Conservation (phyloP, 2,329 filamentous ascomycete genomes). For the Penicillium sp. region DNA sequence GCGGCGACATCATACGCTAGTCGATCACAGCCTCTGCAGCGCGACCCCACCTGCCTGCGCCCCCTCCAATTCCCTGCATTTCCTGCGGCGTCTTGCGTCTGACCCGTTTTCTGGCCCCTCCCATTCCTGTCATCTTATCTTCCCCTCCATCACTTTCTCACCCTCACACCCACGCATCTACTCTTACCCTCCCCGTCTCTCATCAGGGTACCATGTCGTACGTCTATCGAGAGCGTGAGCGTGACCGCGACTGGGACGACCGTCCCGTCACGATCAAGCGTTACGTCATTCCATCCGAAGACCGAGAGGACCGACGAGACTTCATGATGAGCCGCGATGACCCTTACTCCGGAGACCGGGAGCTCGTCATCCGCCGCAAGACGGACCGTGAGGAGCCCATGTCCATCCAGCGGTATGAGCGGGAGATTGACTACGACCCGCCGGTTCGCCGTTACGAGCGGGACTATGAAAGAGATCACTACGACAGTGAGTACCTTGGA, state of each 20-base stretch:
- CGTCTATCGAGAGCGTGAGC: conserved; percentile 40
- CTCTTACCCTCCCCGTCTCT: too few relatives aligned
- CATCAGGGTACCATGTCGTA: conserved; percentile 32
- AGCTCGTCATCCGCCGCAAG: conserved; percentile 47
- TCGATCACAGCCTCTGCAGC: conserved; percentile 17
- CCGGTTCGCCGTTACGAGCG: conserved; percentile 39
- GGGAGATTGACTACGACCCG: conserved; percentile 44
- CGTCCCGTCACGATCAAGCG: conserved; percentile 53
- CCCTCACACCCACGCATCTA: conserved; percentile 13
- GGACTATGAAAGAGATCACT: conserved; percentile 43
- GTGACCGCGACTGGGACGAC: conserved; percentile 44
- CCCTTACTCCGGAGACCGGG: conserved; percentile 35
- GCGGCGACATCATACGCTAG: conserved; percentile 9
- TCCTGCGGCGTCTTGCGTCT: conserved; percentile 3
- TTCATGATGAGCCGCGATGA: conserved; percentile 31
- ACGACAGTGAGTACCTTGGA: conserved; percentile 43
- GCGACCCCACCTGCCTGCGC: conserved; percentile 22
- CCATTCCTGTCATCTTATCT: not conserved
- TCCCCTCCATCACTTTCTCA: conserved; percentile 12
- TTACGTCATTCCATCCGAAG: conserved; percentile 51
- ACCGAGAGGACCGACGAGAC: conserved; percentile 36
- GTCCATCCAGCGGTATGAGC: conserved; percentile 50
- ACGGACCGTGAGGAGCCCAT: conserved; percentile 45
- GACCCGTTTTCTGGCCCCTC: conserved; percentile 1
- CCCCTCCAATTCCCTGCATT: conserved; percentile 20